Conservation (phyloP, 495 filamentous ascomycete genomes). For the Podospora conica region DNA sequence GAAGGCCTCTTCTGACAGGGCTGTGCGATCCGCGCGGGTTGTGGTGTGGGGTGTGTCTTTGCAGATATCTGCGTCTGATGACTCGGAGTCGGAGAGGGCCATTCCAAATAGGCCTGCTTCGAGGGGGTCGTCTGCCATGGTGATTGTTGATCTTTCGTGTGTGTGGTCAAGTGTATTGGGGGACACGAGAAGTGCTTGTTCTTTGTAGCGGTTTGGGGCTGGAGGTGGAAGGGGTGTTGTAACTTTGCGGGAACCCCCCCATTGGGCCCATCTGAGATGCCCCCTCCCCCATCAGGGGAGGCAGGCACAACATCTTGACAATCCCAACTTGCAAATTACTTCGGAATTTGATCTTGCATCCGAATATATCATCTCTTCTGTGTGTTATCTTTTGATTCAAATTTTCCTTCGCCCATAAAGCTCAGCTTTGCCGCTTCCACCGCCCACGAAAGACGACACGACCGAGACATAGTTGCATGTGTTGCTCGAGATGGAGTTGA, state of each 20-base stretch:
- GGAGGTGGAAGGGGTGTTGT: not conserved
- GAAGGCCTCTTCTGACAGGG: conserved; percentile 41
- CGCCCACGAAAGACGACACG: no score
- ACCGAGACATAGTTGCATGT: no score
- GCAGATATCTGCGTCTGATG: conserved; percentile 6
- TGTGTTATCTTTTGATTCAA: no score
- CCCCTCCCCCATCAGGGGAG: not conserved
- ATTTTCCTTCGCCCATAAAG: no score
- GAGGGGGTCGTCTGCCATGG: conserved; percentile 20
- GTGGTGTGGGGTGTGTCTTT: not conserved
- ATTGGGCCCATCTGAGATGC: not conserved
- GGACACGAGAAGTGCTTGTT: not conserved
- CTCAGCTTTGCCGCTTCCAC: not conserved
- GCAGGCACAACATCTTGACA: not conserved
- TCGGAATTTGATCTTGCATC: no score
- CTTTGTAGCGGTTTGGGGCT: not conserved
- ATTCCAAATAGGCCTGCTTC: conserved; percentile 26
- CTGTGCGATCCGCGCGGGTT: conserved; percentile 30
- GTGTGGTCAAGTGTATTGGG: not conserved
- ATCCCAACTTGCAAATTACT: not conserved
- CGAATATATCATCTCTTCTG: no score
- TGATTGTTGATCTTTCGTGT: not conserved
- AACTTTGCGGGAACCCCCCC: not conserved
- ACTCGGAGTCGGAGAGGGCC: conserved; percentile 32
- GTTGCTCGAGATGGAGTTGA: no score